Percentiles rank a stretch among this genome's conserved stretches.
phyloP scores from a whole-genome alignment of 2,329 filamentous ascomycete genomes.

The Aspergillus costaricaensis region DNA sequence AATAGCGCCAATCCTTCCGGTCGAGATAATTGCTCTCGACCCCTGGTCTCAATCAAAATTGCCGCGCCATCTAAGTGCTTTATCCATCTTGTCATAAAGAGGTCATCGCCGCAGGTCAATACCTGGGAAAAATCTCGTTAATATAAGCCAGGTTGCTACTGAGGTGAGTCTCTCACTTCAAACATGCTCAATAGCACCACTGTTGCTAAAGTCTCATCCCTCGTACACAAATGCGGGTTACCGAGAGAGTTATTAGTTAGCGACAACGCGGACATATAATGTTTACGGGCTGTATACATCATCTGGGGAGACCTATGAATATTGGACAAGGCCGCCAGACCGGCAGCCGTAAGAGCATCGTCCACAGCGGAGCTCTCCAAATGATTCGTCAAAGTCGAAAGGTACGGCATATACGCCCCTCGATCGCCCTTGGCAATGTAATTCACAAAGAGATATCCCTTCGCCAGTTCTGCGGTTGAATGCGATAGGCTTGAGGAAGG shows the following conservation, averaged over 20 bases:
- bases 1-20: slow-evolving; percentile 2
- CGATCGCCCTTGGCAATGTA: background rate
- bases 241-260: background rate
- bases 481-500: background rate
- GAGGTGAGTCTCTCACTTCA: background rate
- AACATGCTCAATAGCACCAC: slow-evolving; percentile 6
- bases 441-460: background rate
- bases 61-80: slow-evolving; percentile 7
- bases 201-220: slow-evolving; percentile 1
- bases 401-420: background rate
- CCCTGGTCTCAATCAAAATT: background rate
- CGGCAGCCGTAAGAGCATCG: background rate
- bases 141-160: background rate
- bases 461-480: slow-evolving; percentile 1
- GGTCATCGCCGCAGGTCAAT: background rate
- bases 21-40: background rate
- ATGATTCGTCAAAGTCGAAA: background rate
- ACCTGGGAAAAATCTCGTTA: background rate
- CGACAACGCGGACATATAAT: background rate
- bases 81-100: background rate
- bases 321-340: slow-evolving; percentile 2
- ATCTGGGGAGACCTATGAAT: background rate
- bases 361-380: background rate
- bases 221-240: background rate
- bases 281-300: background rate